phyloP scores from a whole-genome alignment of 768 basidiomycete species.

The Leccinum uliginosum region DNA sequence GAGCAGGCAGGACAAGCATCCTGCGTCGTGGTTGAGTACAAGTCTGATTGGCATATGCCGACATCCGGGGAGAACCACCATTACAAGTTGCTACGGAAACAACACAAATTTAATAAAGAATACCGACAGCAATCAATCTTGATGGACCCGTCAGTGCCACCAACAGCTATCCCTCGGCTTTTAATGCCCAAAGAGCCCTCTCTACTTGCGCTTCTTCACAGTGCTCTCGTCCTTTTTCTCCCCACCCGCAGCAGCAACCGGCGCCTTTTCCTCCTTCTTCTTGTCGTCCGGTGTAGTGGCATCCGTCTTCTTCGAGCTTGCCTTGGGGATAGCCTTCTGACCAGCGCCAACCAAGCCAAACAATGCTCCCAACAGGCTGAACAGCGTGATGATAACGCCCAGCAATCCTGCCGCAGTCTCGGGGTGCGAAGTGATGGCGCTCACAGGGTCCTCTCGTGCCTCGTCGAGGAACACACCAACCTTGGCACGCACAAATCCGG shows the following conservation, averaged over 20 bases:
- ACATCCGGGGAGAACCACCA: conserved; percentile 13
- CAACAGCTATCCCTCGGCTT: conserved; percentile 10
- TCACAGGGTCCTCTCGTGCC: conserved; percentile 69
- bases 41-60: conserved; percentile 3
- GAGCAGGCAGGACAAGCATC: conserved; percentile 69
- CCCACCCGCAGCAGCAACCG: conserved; percentile 69
- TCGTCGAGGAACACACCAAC: conserved; percentile 76
- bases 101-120: conserved; percentile 9
- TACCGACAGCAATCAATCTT: conserved; percentile 6
- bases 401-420: conserved; percentile 79
- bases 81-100: conserved; percentile 20
- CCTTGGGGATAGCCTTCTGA: conserved; percentile 68
- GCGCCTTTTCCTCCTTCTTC: conserved; percentile 61
- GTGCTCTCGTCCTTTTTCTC: conserved; percentile 66
- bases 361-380: conserved; percentile 80
- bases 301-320: conserved; percentile 71
- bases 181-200: conserved; percentile 1
- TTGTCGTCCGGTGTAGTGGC: conserved; percentile 59
- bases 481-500: conserved; percentile 75
- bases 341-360: conserved; percentile 74
- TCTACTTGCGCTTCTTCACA: conserved; percentile 74
- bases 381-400: conserved; percentile 70
- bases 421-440: conserved; percentile 84
- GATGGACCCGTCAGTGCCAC: not conserved
- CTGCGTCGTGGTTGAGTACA: not conserved